A percentile compares a stretch with the other conserved stretches of the same genome.
These are phyloP conservation scores for Zizania latifolia DNA, from an alignment of 176 grass and related monocot genomes.

Conservation along the genomic window DNA sequence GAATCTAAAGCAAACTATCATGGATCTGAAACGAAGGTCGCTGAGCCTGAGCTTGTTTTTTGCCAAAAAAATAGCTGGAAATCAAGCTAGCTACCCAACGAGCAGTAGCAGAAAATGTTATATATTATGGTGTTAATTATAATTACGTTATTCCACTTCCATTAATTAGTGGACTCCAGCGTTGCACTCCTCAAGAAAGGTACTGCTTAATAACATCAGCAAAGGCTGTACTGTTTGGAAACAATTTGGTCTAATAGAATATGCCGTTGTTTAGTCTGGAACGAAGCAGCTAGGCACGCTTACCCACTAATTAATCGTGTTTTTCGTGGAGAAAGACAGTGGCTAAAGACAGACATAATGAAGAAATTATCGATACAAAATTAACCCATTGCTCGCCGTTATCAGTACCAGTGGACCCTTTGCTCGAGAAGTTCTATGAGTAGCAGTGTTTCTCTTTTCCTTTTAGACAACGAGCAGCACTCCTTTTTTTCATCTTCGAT, in stretches of 20 bases:
- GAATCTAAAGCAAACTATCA: conserved; percentile 14
- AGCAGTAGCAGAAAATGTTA: not conserved
- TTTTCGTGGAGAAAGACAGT: not conserved
- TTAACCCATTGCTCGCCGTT: conserved; percentile 22
- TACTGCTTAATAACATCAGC: not conserved
- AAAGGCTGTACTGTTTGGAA: not conserved
- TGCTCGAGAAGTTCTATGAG: conserved; percentile 15
- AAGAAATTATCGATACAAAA: not conserved
- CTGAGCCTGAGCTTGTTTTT: not conserved
- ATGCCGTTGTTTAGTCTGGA: not conserved
- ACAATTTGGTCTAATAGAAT: not conserved
- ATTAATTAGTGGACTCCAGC: not conserved
- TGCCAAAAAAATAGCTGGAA: not conserved
- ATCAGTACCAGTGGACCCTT: conserved; percentile 11
- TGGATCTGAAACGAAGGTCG: conserved; percentile 4
- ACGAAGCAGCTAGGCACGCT: not conserved
- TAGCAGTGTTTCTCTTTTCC: no score
- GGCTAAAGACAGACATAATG: not conserved
- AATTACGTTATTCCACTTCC: not conserved
- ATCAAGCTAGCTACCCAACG: not conserved
- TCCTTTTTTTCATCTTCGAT: not conserved
- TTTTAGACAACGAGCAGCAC: no score
- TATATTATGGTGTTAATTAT: not conserved
- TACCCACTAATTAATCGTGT: conserved; percentile 12
- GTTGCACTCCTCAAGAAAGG: conserved; percentile 1